These are phyloP conservation scores for Ceratocystiopsis minuta DNA, from an alignment of 2,329 filamentous ascomycete species.

Conservation along the genomic window DNA sequence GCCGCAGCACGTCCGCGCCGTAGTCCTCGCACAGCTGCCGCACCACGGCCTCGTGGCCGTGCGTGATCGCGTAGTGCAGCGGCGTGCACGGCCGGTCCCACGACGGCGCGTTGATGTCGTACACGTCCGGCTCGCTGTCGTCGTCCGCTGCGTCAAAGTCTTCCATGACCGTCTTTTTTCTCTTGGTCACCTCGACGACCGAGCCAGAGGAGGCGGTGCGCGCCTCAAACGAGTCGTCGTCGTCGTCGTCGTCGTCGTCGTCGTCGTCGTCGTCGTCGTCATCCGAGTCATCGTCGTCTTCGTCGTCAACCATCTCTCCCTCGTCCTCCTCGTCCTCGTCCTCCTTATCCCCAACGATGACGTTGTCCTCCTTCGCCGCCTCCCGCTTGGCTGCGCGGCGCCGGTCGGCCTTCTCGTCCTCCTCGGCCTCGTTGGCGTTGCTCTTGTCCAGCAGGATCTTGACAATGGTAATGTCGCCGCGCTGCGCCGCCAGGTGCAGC, in stretches of 20 bases:
- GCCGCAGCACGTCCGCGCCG: constrained; percentile 59
- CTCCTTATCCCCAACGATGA: neutral
- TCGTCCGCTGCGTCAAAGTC: no score
- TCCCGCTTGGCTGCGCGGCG: constrained; percentile 18
- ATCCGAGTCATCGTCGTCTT: constrained; percentile 32
- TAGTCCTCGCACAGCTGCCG: constrained; percentile 52
- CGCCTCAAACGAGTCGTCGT: neutral
- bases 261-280: constrained; percentile 28
- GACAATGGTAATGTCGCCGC: constrained; percentile 52
- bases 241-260: constrained; percentile 13
- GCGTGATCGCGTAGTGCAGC: constrained; percentile 61
- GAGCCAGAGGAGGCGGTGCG: constrained; percentile 28
- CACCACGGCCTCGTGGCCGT: constrained; percentile 52
- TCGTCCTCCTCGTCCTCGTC: constrained; percentile 19
- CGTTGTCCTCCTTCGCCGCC: neutral
- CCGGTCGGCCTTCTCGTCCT: constrained; percentile 38
- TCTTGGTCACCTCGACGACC: constrained; percentile 45
- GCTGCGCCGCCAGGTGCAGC: constrained; percentile 61
- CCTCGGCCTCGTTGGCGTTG: constrained; percentile 50
- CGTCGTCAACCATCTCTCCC: constrained; percentile 25
- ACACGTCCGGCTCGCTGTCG: constrained; percentile 57
- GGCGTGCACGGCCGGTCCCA: constrained; percentile 64
- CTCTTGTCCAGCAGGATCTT: constrained; percentile 57
- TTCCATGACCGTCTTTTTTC: constrained; percentile 12
- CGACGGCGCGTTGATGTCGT: constrained; percentile 57